Evolutionary conservation across 2,329 filamentous ascomycete species (phyloP).

Genomic region (Fusarium fracticaudum): DNA sequence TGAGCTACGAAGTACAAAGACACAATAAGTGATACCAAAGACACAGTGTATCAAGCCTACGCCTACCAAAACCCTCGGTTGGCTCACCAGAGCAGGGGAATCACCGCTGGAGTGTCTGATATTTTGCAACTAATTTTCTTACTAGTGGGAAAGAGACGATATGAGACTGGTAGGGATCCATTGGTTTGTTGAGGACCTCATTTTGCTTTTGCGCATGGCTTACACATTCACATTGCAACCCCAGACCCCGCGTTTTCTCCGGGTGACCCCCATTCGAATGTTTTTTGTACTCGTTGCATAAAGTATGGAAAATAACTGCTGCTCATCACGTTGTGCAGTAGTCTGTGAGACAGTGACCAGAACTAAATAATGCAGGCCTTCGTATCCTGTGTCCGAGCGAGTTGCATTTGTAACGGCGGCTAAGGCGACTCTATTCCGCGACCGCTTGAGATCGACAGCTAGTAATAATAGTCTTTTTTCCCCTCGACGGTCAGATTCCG

Average conservation of each 20-base stretch:
- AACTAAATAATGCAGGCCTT: background rate
- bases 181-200: background rate
- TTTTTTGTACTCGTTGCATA: background rate
- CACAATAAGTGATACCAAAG: background rate
- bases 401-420: background rate
- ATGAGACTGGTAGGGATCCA: background rate
- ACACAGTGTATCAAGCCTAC: background rate
- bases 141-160: background rate
- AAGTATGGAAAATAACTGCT: background rate
- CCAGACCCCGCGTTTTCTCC: slow-evolving; percentile 30
- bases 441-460: background rate
- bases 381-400: background rate
- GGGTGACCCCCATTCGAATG: background rate
- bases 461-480: background rate
- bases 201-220: background rate
- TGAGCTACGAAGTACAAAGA: background rate
- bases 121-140: background rate
- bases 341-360: background rate
- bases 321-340: background rate
- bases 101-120: background rate
- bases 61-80: background rate
- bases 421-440: background rate
- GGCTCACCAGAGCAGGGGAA: background rate
- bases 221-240: background rate
- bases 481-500: background rate